These are phyloP conservation scores for Vitis labrusca DNA, from an alignment of 164 flowering plant species.

Conservation along the genomic window DNA sequence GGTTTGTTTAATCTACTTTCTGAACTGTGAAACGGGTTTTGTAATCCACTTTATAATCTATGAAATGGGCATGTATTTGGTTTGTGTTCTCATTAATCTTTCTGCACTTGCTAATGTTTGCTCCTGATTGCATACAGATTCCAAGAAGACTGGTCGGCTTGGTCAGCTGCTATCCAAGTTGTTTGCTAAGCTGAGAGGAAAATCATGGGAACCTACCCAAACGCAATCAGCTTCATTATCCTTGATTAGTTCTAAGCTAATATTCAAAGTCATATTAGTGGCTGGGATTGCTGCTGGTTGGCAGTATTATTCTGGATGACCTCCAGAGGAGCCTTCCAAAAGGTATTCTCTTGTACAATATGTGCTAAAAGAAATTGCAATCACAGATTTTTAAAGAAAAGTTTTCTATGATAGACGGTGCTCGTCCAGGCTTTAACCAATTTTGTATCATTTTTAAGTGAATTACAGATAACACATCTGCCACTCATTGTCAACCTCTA, in stretches of 20 bases:
- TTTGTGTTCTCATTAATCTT: neutral
- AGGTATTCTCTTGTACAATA: no score
- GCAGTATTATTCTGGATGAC: conserved; percentile 62
- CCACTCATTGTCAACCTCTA: no score
- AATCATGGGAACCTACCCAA: conserved; percentile 30
- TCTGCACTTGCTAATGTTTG: neutral
- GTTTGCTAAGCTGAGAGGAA: conserved; percentile 59
- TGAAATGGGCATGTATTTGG: no score
- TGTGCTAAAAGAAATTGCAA: no score
- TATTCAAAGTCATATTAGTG: conserved; percentile 57
- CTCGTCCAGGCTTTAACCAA: no score
- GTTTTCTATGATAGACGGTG: no score
- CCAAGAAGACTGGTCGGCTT: conserved; percentile 34
- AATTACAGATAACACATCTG: no score
- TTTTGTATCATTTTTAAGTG: no score
- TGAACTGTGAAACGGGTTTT: no score
- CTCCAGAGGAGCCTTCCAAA: neutral
- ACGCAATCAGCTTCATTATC: conserved; percentile 36
- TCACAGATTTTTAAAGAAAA: no score
- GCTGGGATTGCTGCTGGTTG: conserved; percentile 67
- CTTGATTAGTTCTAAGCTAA: conserved; percentile 33
- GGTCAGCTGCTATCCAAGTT: conserved; percentile 50
- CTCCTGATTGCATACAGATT: conserved; percentile 40
- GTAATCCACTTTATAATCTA: no score
- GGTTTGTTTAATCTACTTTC: no score